A percentile compares a stretch with the other conserved stretches of the same genome.
Evolutionary conservation across 176 grass and related monocot species (phyloP).

Genomic region (Phoenix dactylifera): DNA sequence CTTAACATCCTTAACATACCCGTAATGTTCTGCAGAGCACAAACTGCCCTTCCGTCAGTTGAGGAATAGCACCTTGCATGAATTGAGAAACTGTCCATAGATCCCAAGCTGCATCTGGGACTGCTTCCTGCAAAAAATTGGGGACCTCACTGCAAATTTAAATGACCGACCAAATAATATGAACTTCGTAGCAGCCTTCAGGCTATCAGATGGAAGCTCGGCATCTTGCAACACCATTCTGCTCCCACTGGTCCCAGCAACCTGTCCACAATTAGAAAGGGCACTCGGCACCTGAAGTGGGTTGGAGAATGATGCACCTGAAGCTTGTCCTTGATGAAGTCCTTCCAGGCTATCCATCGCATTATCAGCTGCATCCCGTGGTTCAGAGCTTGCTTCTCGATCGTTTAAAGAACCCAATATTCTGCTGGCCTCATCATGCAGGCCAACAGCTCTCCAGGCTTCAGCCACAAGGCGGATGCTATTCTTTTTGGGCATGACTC

Average conservation of each 20-base stretch:
- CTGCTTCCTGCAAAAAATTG: conserved; percentile 38
- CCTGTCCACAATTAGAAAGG: conserved; percentile 10
- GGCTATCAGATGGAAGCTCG: background rate
- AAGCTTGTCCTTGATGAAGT: conserved; percentile 13
- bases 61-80: conserved; percentile 35
- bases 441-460: conserved; percentile 68
- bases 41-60: conserved; percentile 17
- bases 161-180: conserved; percentile 8
- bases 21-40: too few relatives aligned
- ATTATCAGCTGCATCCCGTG: conserved; percentile 6
- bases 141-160: conserved; percentile 26
- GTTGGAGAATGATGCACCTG: conserved; percentile 20
- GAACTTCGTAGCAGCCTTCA: background rate
- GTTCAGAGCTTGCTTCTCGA: background rate
- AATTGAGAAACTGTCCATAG: conserved; percentile 24
- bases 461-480: conserved; percentile 54
- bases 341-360: conserved; percentile 20
- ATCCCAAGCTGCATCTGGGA: conserved; percentile 24
- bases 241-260: conserved; percentile 1
- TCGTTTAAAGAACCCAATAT: conserved; percentile 25
- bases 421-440: conserved; percentile 38
- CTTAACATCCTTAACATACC: too few relatives aligned
- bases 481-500: conserved; percentile 50
- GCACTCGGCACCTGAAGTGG: conserved; percentile 35
- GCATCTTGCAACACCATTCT: background rate